Base-by-base conservation (phyloP, 768 basidiomycete species). In the Suillus alpinus region DNA sequence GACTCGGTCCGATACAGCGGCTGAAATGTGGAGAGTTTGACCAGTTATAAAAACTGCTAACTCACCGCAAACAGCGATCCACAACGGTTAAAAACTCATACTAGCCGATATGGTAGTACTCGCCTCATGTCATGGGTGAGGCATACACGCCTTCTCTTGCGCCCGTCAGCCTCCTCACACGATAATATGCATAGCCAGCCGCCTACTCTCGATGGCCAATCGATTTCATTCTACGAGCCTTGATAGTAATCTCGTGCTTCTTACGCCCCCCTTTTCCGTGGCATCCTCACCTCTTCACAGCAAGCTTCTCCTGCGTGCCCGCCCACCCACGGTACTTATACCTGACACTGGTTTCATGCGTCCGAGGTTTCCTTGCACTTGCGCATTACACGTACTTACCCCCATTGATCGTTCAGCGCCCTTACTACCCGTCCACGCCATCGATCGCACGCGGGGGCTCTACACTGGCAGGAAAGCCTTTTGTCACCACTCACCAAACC, bases 251-350 rank as follows among this genome's bases (percentile, higher is more conserved):
- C 16, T 50, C 53, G 37, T 55, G 53, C 53, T 55, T 55, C 53
- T 55, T 55, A 55, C 53, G 53, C 53, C 53, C 53, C 53, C 37
- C 53, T 34, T 39, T 55, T 55, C 6, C 6, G 53, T 26, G 53
- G 13, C 23, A 39, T 55, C 53, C 23, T 55, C 53, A 55, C 53
- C 53, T 55, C 44, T 39, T 55, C 53, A 55, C 53, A 39, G 2
- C 16, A 29, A 55, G 34, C 52, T 53, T 50, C 34, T 14, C 52
- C 34, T 37, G 23, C 37, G 39, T 55, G 53, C 37, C 53, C 37
- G 26, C 39, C 37, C 16, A 5, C 26, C 16, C 26, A 40, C 39
- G 37, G 37, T 55, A 55, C 53, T 55, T 55, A 55, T 52, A 52
- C 53, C 53, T 39, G 37, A 39, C 53, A 39, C 26, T 55, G 53